phyloP scores from a whole-genome alignment of 306 rosid genomes.

The Cercis canadensis region DNA sequence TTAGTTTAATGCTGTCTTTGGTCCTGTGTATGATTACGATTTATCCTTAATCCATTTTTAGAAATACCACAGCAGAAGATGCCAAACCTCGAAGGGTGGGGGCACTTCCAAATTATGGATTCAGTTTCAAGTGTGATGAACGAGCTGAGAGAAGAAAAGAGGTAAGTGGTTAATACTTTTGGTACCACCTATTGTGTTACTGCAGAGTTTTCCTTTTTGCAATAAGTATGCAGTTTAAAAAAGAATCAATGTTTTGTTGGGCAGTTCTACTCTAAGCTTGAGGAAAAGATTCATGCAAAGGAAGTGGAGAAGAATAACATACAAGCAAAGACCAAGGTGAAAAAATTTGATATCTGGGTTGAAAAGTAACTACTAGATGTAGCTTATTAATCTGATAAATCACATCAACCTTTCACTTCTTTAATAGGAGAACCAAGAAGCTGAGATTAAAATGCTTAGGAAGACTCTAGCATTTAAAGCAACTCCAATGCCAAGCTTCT shows the following conservation, averaged over 20 bases:
- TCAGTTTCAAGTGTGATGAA: conserved; percentile 93
- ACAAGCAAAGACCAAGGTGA: conserved; percentile 95
- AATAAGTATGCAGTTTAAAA: conserved; percentile 5
- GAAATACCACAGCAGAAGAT: conserved; percentile 76
- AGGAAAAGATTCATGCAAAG: conserved; percentile 96
- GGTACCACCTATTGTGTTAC: conserved; percentile 24
- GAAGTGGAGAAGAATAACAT: conserved; percentile 82
- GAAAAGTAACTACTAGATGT: conserved; percentile 15
- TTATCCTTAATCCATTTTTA: conserved; percentile 57
- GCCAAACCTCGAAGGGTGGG: conserved; percentile 63
- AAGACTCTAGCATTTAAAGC: conserved; percentile 73
- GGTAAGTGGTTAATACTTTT: conserved; percentile 57
- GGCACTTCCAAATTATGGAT: conserved; percentile 85
- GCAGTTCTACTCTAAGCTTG: conserved; percentile 94
- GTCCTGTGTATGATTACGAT: conserved; percentile 8
- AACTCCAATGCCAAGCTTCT: conserved; percentile 83
- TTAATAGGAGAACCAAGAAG: conserved; percentile 87
- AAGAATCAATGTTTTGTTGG: conserved; percentile 37
- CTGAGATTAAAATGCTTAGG: conserved; percentile 74
- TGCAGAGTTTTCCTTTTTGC: conserved; percentile 31
- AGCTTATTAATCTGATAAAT: conserved; percentile 15
- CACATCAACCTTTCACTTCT: conserved; percentile 20
- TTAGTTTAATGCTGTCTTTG: conserved; percentile 2
- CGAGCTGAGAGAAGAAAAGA: conserved; percentile 94
- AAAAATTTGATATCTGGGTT: conserved; percentile 35